A percentile compares a stretch with the other conserved stretches of the same genome.
phyloP scores from a whole-genome alignment of 805 yeast species.

The Ogataea pilisensis region DNA sequence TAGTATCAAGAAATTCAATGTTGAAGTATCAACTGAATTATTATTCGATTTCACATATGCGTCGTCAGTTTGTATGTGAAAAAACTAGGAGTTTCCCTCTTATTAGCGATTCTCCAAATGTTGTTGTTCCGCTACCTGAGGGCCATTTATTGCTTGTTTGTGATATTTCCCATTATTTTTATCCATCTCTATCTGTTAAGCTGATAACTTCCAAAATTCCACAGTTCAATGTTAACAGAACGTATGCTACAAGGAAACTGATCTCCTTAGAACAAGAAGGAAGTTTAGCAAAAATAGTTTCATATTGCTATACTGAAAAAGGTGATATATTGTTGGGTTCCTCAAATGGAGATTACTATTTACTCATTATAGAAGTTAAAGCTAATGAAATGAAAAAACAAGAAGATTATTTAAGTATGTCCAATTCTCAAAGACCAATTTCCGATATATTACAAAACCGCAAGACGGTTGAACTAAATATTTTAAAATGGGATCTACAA shows the following conservation, averaged over 20 bases:
- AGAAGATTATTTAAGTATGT: conserved; percentile 1
- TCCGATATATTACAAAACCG: not conserved
- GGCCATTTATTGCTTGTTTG: conserved; percentile 17
- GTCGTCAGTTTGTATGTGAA: conserved; percentile 1
- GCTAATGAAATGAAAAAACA: conserved; percentile 5
- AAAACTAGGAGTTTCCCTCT: conserved; percentile 7
- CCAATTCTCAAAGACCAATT: conserved; percentile 12
- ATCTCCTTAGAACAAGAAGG: conserved; percentile 13
- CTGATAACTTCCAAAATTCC: conserved; percentile 1
- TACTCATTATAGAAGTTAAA: not conserved
- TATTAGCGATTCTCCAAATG: conserved; percentile 13
- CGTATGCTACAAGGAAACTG: conserved; percentile 5
- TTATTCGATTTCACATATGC: conserved; percentile 9
- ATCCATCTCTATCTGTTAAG: conserved; percentile 10
- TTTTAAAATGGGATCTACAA: conserved; percentile 8
- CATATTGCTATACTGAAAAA: conserved; percentile 5
- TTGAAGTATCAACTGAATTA: conserved; percentile 15
- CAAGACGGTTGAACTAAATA: conserved; percentile 4
- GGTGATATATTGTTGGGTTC: conserved; percentile 4
- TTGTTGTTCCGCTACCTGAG: conserved; percentile 12
- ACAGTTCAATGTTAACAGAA: conserved; percentile 4
- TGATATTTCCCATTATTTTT: conserved; percentile 15
- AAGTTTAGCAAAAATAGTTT: conserved; percentile 5
- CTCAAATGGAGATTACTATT: conserved; percentile 7
- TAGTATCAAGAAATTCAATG: conserved; percentile 14